Conservation (phyloP, 805 yeast genomes). For the Saccharomyces kudriavzevii region DNA sequence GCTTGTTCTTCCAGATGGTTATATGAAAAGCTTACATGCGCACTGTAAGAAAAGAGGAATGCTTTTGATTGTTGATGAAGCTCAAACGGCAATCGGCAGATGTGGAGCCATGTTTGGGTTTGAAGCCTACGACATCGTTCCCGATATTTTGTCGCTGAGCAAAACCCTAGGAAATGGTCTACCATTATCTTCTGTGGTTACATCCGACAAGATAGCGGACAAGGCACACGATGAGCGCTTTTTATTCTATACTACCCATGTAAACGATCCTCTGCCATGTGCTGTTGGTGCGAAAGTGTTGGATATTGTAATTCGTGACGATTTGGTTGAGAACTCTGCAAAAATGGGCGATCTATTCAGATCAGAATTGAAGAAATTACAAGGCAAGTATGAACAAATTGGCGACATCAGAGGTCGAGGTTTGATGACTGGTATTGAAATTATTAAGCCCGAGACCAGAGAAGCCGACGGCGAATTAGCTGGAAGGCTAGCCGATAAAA, state of each 20-base stretch:
- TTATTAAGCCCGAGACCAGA: constrained; percentile 13
- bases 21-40: constrained; percentile 19
- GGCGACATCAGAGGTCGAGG: constrained; percentile 22
- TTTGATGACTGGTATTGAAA: constrained; percentile 17
- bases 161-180: constrained; percentile 31
- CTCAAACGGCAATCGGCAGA: constrained; percentile 49
- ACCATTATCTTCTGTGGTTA: constrained; percentile 29
- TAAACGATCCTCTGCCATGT: constrained; percentile 26
- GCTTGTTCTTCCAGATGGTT: constrained; percentile 35
- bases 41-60: constrained; percentile 35
- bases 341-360: constrained; percentile 24
- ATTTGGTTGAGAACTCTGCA: constrained; percentile 20
- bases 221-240: constrained; percentile 19
- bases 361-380: constrained; percentile 10
- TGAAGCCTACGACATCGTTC: constrained; percentile 27
- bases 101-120: constrained; percentile 40
- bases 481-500: constrained; percentile 7
- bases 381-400: constrained; percentile 6
- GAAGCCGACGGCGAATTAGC: constrained; percentile 10
- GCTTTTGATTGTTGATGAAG: constrained; percentile 47
- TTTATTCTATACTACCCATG: constrained; percentile 26
- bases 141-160: constrained; percentile 29
- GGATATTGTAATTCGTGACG: constrained; percentile 25
- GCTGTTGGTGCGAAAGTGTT: constrained; percentile 28
- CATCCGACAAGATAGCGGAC: constrained; percentile 18